phyloP scores from a whole-genome alignment of 2,329 filamentous ascomycete species.

The Cordyceps fumosorosea region DNA sequence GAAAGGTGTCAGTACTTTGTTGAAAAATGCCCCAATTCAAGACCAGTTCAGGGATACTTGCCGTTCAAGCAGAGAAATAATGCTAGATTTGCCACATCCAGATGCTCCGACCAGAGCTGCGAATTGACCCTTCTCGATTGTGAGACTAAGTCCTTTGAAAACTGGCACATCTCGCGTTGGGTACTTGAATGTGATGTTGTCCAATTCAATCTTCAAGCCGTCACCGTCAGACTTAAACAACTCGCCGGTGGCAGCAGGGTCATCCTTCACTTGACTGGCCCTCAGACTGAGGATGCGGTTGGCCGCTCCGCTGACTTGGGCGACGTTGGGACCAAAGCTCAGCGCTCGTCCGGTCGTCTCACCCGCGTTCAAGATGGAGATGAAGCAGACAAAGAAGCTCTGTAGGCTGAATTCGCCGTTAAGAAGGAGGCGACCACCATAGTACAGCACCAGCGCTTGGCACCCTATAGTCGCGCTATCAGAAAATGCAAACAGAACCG shows the following conservation, averaged over 20 bases:
- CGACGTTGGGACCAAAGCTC: conserved; percentile 58
- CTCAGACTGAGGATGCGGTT: conserved; percentile 52
- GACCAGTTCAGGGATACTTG: conserved; percentile 1
- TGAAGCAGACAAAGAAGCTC: conserved; percentile 53
- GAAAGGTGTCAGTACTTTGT: neutral
- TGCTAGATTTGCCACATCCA: conserved; percentile 66
- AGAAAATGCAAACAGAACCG: conserved; percentile 60
- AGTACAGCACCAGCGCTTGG: conserved; percentile 60
- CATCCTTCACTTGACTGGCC: conserved; percentile 33
- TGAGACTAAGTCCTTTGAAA: conserved; percentile 55
- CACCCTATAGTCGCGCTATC: conserved; percentile 59
- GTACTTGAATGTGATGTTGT: conserved; percentile 53
- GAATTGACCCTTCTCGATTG: conserved; percentile 62
- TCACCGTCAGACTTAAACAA: conserved; percentile 25
- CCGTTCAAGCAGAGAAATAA: conserved; percentile 56
- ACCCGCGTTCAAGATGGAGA: conserved; percentile 60
- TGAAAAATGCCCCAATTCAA: neutral
- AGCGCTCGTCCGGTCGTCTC: conserved; percentile 63
- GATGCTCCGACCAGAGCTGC: conserved; percentile 64
- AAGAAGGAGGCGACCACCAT: conserved; percentile 54
- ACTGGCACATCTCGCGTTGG: conserved; percentile 50
- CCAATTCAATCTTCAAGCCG: conserved; percentile 50
- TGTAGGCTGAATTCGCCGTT: conserved; percentile 40
- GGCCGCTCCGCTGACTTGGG: conserved; percentile 51
- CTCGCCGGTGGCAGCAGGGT: conserved; percentile 22